Percentiles rank a stretch among this genome's conserved stretches.
These are phyloP conservation scores for Planoprotostelium fungivorum DNA, from an alignment of 78 protist genomes.

Conservation along the genomic window DNA sequence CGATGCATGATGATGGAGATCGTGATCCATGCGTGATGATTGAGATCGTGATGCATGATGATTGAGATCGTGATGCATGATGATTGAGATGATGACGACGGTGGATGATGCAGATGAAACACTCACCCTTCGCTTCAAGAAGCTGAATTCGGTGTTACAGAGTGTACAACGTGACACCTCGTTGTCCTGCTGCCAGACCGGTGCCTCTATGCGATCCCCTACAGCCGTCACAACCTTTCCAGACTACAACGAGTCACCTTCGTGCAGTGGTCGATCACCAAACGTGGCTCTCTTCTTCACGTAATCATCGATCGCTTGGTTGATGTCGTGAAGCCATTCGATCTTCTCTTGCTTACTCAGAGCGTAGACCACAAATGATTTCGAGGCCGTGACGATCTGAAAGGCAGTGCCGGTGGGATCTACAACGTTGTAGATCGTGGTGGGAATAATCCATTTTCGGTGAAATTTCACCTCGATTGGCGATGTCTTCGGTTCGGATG, in stretches of 20 bases:
- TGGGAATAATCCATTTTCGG: too few relatives aligned
- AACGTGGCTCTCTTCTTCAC: neutral
- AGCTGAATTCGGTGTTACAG: conserved; percentile 43
- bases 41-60: too few relatives aligned
- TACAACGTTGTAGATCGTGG: neutral
- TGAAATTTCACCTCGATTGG: neutral
- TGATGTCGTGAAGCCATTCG: conserved; percentile 52
- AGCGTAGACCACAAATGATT: conserved; percentile 40
- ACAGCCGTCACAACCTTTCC: neutral
- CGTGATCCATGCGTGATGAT: too few relatives aligned
- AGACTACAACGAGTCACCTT: neutral
- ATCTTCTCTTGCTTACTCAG: conserved; percentile 32
- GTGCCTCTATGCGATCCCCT: conserved; percentile 18
- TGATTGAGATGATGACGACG: too few relatives aligned
- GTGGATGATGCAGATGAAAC: neutral
- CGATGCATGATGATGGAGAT: too few relatives aligned
- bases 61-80: too few relatives aligned
- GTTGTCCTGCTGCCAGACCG: conserved; percentile 53
- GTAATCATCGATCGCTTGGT: neutral
- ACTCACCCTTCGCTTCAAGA: conserved; percentile 46
- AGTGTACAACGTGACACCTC: conserved; percentile 42
- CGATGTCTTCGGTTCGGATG: neutral
- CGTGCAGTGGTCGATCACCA: neutral
- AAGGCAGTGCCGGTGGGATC: conserved; percentile 17
- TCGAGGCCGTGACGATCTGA: conserved; percentile 37